phyloP scores from a whole-genome alignment of 2,329 filamentous ascomycete species.

The Pseudocercospora pini-densiflorae region DNA sequence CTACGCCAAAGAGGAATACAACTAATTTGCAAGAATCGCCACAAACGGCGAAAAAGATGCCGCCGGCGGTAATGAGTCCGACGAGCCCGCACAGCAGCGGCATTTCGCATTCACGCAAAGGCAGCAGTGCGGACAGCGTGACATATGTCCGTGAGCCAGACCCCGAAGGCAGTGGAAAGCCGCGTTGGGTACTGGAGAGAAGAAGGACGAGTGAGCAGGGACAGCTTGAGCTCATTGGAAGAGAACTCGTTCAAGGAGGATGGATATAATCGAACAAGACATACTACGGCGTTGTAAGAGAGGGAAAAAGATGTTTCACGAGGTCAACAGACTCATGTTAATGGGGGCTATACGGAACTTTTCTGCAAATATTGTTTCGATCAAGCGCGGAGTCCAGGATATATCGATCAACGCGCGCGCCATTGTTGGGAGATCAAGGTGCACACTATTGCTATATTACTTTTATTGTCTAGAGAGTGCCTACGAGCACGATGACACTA shows the following conservation, averaged over 20 bases:
- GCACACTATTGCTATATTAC: background rate
- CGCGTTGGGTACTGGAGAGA: slow-evolving; percentile 71
- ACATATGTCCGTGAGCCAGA: slow-evolving; percentile 68
- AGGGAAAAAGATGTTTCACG: background rate
- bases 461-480: slow-evolving; percentile 3
- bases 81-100: slow-evolving; percentile 11
- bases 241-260: slow-evolving; percentile 65
- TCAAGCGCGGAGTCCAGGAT: slow-evolving; percentile 4
- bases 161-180: slow-evolving; percentile 60
- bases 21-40: slow-evolving; percentile 15
- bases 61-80: slow-evolving; percentile 16
- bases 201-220: slow-evolving; percentile 68
- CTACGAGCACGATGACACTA: background rate
- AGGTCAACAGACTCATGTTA: background rate
- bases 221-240: slow-evolving; percentile 66
- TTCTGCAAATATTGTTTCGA: background rate
- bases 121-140: slow-evolving; percentile 68
- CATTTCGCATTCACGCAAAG: slow-evolving; percentile 39
- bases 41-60: slow-evolving; percentile 29
- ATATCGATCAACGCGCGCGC: background rate
- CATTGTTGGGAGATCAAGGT: background rate
- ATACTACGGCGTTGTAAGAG: background rate
- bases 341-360: background rate
- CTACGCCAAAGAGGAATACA: slow-evolving; percentile 28
- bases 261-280: slow-evolving; percentile 40